Evolutionary conservation across 495 filamentous ascomycete species (phyloP).

Genomic region (Hypoxylon trugodes): DNA sequence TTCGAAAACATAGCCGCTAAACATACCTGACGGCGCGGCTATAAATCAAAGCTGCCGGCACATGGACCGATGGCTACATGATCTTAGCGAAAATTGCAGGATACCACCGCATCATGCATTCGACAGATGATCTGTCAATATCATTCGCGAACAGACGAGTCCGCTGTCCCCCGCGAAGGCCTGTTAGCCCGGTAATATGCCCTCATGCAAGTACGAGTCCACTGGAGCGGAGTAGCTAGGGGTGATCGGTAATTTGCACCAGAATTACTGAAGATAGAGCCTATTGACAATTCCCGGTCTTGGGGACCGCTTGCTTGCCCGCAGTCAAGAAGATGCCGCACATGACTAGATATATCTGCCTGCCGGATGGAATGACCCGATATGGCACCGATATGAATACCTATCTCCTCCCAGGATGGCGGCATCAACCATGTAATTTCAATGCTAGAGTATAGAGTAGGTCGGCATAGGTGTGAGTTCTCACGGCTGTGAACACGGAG

Average conservation of each 20-base stretch:
- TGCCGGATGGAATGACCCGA: conserved; percentile 27
- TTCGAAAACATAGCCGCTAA: not conserved
- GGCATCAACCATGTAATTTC: conserved; percentile 6
- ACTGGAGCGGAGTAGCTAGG: conserved; percentile 10
- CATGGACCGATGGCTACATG: conserved; percentile 13
- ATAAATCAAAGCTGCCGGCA: conserved; percentile 13
- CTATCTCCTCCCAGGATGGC: conserved; percentile 6
- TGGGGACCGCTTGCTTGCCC: conserved; percentile 25
- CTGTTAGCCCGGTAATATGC: conserved; percentile 14
- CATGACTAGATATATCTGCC: conserved; percentile 32
- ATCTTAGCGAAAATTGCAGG: conserved; percentile 17
- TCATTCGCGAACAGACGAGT: conserved; percentile 1
- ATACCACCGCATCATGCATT: conserved; percentile 16
- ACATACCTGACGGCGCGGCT: conserved; percentile 11
- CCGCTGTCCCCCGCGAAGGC: not conserved
- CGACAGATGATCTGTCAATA: conserved; percentile 17
- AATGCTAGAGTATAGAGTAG: not conserved
- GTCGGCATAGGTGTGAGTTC: not conserved
- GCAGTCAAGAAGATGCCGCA: conserved; percentile 14
- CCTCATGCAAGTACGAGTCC: conserved; percentile 1
- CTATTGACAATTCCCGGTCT: conserved; percentile 32
- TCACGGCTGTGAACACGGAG: conserved; percentile 23
- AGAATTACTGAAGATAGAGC: conserved; percentile 6
- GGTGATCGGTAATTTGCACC: conserved; percentile 15
- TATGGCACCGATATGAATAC: conserved; percentile 27